A percentile compares a stretch with the other conserved stretches of the same genome.
Conservation (phyloP, 208 protist genomes). For the Leishmania tropica region DNA sequence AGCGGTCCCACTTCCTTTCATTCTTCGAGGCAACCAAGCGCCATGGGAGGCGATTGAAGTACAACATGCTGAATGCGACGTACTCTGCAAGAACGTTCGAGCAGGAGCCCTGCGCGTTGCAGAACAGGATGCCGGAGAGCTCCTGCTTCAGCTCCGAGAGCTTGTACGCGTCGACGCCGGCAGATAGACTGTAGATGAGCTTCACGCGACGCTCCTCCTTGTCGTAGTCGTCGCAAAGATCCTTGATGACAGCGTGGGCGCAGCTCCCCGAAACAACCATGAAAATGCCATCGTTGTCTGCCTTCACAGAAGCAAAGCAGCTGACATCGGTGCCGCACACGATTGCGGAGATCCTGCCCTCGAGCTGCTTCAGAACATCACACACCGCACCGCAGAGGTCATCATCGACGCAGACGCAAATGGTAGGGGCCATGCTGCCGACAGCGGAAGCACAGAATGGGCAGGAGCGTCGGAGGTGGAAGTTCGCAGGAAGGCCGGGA, state of each 20-base stretch:
- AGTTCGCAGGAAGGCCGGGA: too few relatives aligned
- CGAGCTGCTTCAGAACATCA: background rate
- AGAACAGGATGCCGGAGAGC: constrained; percentile 57
- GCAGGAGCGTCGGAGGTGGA: background rate
- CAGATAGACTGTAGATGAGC: constrained; percentile 76
- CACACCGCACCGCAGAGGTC: background rate
- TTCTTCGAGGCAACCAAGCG: constrained; percentile 49
- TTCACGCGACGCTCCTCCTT: constrained; percentile 52
- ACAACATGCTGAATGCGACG: constrained; percentile 72
- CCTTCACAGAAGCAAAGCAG: constrained; percentile 7
- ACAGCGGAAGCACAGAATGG: background rate
- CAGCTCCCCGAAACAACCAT: constrained; percentile 12
- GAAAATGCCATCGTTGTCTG: constrained; percentile 13
- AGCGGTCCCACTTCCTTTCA: constrained; percentile 79
- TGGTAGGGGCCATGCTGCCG: constrained; percentile 3
- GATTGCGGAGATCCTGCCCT: background rate
- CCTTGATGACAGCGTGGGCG: constrained; percentile 50
- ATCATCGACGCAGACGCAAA: constrained; percentile 4
- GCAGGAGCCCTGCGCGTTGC: constrained; percentile 77
- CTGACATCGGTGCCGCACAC: background rate
- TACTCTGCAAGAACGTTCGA: constrained; percentile 78
- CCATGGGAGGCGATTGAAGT: constrained; percentile 88
- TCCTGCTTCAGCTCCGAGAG: constrained; percentile 48
- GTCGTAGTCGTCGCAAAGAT: constrained; percentile 50
- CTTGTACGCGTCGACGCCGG: constrained; percentile 72